Conservation (phyloP, 108 stramenopile species). For the Nannochloropsis gaditana region DNA sequence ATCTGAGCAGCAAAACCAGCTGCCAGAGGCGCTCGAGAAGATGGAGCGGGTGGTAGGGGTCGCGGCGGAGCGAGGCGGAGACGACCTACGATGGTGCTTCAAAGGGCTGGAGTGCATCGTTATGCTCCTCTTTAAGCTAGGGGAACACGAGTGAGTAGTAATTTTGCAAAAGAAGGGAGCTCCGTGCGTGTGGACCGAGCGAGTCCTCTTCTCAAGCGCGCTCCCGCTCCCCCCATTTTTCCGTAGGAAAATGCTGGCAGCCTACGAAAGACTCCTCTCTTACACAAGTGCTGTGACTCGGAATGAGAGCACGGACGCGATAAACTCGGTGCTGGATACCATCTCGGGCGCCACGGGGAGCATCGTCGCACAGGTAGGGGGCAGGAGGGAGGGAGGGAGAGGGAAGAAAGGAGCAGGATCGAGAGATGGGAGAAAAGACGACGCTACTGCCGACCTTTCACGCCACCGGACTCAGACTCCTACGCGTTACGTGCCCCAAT, state of each 20-base stretch:
- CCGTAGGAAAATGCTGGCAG: slow-evolving; percentile 18
- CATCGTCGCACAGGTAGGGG: slow-evolving; percentile 4
- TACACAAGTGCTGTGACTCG: slow-evolving; percentile 43
- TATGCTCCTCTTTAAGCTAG: neutral
- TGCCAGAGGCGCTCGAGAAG: neutral
- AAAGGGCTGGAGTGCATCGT: neutral
- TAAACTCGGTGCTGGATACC: slow-evolving; percentile 44
- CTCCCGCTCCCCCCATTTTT: neutral
- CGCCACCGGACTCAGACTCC: too few species aligned
- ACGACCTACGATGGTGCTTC: neutral
- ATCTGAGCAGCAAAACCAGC: neutral
- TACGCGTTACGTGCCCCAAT: too few species aligned
- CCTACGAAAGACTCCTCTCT: slow-evolving; percentile 27
- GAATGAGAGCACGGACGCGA: slow-evolving; percentile 51
- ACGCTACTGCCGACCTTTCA: neutral
- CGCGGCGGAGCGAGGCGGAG: neutral
- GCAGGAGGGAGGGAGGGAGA: slow-evolving; percentile 13
- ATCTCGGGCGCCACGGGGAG: slow-evolving; percentile 19
- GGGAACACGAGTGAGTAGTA: neutral
- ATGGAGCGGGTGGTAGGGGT: neutral
- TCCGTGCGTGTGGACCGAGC: neutral
- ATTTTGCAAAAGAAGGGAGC: neutral
- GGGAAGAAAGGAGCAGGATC: neutral
- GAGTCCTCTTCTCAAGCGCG: neutral
- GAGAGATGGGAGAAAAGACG: slow-evolving; percentile 3